phyloP scores from a whole-genome alignment of 495 filamentous ascomycete genomes.

The Penicillium odoratum region DNA sequence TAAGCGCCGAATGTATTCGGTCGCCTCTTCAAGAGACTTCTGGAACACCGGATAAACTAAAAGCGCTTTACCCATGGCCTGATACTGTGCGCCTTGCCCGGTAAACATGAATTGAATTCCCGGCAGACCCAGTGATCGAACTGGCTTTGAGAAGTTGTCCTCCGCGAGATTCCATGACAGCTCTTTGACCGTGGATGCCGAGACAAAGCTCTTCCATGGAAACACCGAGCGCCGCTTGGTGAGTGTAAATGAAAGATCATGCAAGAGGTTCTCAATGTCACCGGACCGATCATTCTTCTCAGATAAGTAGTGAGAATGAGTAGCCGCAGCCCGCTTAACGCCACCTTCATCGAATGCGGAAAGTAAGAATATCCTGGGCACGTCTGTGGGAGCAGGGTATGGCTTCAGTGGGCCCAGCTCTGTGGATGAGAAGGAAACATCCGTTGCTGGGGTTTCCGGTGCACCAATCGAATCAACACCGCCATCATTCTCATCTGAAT shows the following conservation, averaged over 20 bases:
- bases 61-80: conserved; percentile 35
- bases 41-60: conserved; percentile 32
- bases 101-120: conserved; percentile 36
- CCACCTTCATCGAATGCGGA: conserved; percentile 35
- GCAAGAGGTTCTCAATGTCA: conserved; percentile 13
- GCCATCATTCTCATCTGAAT: conserved; percentile 14
- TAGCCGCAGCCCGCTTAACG: conserved; percentile 26
- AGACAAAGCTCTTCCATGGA: conserved; percentile 27
- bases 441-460: conserved; percentile 17
- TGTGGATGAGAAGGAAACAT: conserved; percentile 9
- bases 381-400: conserved; percentile 8
- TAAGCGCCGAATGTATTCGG: conserved; percentile 24
- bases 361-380: conserved; percentile 25
- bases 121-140: conserved; percentile 13
- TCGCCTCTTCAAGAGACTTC: conserved; percentile 24
- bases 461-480: background rate
- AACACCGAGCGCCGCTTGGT: conserved; percentile 24
- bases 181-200: conserved; percentile 23
- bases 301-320: conserved; percentile 23
- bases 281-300: background rate
- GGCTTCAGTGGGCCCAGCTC: background rate
- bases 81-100: conserved; percentile 48
- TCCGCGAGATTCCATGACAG: conserved; percentile 23
- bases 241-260: conserved; percentile 29
- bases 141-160: conserved; percentile 16